Conservation (phyloP, 2,329 filamentous ascomycete genomes). For the Colletotrichum scovillei region DNA sequence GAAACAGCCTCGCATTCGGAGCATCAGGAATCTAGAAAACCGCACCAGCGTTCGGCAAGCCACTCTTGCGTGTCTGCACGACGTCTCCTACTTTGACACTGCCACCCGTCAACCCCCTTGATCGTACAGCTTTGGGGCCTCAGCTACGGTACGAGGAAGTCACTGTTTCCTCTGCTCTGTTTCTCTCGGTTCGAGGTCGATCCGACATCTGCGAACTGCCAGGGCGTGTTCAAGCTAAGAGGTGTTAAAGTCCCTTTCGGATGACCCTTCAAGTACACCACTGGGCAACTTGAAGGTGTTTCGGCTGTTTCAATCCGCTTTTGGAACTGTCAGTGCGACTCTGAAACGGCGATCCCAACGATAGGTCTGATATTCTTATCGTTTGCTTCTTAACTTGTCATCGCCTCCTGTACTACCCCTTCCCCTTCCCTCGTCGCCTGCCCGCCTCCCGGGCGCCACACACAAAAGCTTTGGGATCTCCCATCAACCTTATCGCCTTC, state of each 20-base stretch:
- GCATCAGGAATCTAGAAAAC: conserved; percentile 1
- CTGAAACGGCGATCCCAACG: conserved; percentile 52
- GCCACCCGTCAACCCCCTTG: conserved; percentile 19
- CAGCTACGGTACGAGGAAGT: conserved; percentile 10
- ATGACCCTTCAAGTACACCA: conserved; percentile 39
- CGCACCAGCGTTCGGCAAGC: conserved; percentile 22
- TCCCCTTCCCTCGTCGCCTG: conserved; percentile 18
- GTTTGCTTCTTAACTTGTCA: conserved; percentile 36
- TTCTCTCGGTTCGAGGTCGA: conserved; percentile 38
- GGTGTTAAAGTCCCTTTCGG: conserved; percentile 37
- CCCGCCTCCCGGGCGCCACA: conserved; percentile 34
- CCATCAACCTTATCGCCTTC: conserved; percentile 32
- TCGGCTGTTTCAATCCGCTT: conserved; percentile 53
- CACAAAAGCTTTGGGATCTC: conserved; percentile 36
- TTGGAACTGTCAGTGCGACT: conserved; percentile 49
- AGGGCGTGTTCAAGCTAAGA: conserved; percentile 38
- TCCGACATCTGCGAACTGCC: conserved; percentile 37
- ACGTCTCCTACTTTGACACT: conserved; percentile 22
- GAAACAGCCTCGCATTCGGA: background rate
- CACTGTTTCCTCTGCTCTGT: conserved; percentile 34
- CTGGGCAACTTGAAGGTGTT: conserved; percentile 49
- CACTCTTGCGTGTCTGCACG: conserved; percentile 3
- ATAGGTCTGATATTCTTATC: conserved; percentile 46
- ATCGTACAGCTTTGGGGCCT: conserved; percentile 21
- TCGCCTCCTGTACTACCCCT: conserved; percentile 31